phyloP scores from a whole-genome alignment of 176 grass and related monocot species.

The Bromus sterilis region DNA sequence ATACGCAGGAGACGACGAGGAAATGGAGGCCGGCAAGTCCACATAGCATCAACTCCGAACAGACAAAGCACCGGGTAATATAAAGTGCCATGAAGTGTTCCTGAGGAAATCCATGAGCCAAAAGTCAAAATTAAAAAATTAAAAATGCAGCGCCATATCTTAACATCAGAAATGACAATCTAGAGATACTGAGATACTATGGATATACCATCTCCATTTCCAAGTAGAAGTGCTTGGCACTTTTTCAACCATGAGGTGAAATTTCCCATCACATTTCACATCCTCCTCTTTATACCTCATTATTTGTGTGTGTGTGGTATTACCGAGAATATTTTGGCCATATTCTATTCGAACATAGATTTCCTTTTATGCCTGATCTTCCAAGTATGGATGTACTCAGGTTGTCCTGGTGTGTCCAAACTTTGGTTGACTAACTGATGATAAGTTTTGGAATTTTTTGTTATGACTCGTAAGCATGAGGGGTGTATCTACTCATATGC shows the following conservation, averaged over 20 bases:
- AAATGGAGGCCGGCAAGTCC: neutral
- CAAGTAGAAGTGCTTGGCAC: neutral
- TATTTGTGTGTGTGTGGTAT: neutral
- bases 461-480: neutral
- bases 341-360: neutral
- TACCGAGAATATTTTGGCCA: neutral
- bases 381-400: neutral
- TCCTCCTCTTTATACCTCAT: neutral
- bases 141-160: neutral
- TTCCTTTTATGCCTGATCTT: neutral
- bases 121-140: neutral
- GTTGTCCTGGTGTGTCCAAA: neutral
- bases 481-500: neutral
- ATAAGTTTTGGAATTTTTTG: neutral
- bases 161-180: neutral
- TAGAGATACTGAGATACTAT: neutral
- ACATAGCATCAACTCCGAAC: neutral
- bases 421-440: neutral
- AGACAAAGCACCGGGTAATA: conserved; percentile 13
- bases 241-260: neutral
- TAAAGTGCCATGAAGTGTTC: conserved; percentile 13
- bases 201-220: neutral
- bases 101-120: neutral
- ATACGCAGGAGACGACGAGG: neutral
- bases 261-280: neutral